Evolutionary conservation across 768 basidiomycete species (phyloP), one percentile per base, ranked within the genome.

Genomic region (Mycena crocata): DNA sequence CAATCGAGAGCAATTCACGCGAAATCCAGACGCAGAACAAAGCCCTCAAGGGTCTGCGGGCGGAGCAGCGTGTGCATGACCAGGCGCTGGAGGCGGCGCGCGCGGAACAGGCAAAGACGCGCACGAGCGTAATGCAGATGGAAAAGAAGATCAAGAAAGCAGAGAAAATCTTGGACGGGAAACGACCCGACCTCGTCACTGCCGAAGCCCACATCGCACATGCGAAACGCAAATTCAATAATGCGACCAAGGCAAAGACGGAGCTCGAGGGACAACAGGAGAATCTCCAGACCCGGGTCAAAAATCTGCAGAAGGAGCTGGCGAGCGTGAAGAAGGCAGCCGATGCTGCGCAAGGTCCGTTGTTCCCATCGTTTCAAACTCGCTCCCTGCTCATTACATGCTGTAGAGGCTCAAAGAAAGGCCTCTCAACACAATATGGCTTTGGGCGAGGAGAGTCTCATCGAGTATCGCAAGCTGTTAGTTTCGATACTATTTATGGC

Each of bases 141-240:
- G 96, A 99, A 79, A 92, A 91, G 79, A 87, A 80, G 48, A 90
- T 97, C 63, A 98, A 98, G 82, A 93, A 92, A 77, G 91, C 91
- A 1, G 96, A 98, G 78, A 98, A 96, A 77, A 83, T 89, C 0
- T 78, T 96, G 12, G 97, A 98, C 64, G 88, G 85, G 19, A 94
- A 93, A 95, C 88, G 88, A 79, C 96, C 98, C 3, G 92, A 93
- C 50, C 84, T 99, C 2, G 89, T 95, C 30, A 86, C 91, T 0
- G 82, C 92, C 30, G 94, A 97, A 62, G 92, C 94, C 7, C 94
- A 96, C 74, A 95, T 98, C 62, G 86, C 89, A 13, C 97, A 99
- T 73, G 89, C 93, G 0, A 84, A 87, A 30, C 88, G 94, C 54
- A 97, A 96, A 74, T 80, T 89, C 30, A 86, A 87, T 57, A 93